Evolutionary conservation across 352 stramenopile genomes (phyloP).

Genomic region (Nothophytophthora sp.): DNA sequence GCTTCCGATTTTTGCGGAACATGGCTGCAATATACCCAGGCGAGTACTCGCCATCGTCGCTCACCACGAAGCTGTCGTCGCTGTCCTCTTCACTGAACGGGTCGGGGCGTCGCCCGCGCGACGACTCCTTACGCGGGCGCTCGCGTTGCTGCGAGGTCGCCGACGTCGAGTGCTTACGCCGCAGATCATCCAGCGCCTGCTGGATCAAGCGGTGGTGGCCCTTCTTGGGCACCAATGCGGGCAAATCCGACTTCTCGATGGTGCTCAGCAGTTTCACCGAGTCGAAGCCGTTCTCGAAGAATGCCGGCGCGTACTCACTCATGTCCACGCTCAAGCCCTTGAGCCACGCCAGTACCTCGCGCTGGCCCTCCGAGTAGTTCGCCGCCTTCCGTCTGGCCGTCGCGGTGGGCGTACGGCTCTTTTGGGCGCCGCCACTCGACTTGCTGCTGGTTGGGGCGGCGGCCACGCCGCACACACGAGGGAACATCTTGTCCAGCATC

Average conservation of each 20-base stretch:
- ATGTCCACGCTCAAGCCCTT: slow-evolving; percentile 73
- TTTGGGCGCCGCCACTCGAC: slow-evolving; percentile 25
- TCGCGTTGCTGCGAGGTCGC: slow-evolving; percentile 39
- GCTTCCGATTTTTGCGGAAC: slow-evolving; percentile 77
- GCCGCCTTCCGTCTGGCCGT: slow-evolving; percentile 44
- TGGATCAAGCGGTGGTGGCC: slow-evolving; percentile 85
- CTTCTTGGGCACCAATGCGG: slow-evolving; percentile 76
- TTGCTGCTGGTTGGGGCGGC: slow-evolving; percentile 17
- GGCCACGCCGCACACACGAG: slow-evolving; percentile 65
- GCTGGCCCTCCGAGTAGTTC: slow-evolving; percentile 64
- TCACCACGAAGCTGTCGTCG: slow-evolving; percentile 87
- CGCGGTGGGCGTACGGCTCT: slow-evolving; percentile 20
- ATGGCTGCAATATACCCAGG: slow-evolving; percentile 78
- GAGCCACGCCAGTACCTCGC: slow-evolving; percentile 83
- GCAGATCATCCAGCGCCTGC: slow-evolving; percentile 74
- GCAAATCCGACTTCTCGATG: slow-evolving; percentile 72
- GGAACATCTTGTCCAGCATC: slow-evolving; percentile 81
- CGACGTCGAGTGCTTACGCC: slow-evolving; percentile 64
- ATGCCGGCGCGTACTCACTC: slow-evolving; percentile 79
- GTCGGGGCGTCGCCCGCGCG: slow-evolving; percentile 34
- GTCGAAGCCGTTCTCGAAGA: slow-evolving; percentile 90
- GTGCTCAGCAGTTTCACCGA: slow-evolving; percentile 84
- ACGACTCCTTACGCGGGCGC: slow-evolving; percentile 22
- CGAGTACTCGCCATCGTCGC: slow-evolving; percentile 72
- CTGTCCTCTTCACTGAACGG: slow-evolving; percentile 86